These are phyloP conservation scores for Obba rivulosa DNA, from an alignment of 768 basidiomycete species.

Conservation along the genomic window DNA sequence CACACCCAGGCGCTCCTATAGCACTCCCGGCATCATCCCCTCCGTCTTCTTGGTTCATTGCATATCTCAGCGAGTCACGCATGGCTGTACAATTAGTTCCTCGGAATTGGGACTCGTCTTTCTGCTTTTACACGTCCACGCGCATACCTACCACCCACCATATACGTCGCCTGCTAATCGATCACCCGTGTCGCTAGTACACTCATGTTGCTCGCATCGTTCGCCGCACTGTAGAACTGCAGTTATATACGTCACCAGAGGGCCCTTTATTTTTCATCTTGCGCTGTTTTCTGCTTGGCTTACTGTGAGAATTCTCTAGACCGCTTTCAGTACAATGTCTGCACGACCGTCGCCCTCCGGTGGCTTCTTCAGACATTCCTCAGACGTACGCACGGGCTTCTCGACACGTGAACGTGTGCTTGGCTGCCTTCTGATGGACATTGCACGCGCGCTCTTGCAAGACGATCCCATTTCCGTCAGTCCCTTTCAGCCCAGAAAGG, in stretches of 20 bases:
- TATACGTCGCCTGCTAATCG: conserved; percentile 13
- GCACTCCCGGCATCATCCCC: conserved; percentile 3
- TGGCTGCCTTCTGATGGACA: too few species aligned
- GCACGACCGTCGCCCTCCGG: too few species aligned
- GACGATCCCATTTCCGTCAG: neutral
- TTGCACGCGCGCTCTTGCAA: neutral
- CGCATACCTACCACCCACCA: conserved; percentile 6
- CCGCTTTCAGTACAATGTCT: too few species aligned
- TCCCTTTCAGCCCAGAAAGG: conserved; percentile 13
- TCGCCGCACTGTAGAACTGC: neutral
- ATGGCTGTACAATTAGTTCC: neutral
- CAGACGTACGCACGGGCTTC: too few species aligned
- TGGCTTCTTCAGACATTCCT: too few species aligned
- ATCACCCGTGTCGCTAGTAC: conserved; percentile 11
- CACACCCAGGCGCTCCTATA: conserved; percentile 58
- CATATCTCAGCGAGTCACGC: neutral
- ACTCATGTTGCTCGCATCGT: conserved; percentile 3
- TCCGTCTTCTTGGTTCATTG: neutral
- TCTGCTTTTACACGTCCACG: neutral
- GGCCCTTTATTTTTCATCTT: too few species aligned
- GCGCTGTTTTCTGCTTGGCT: too few species aligned
- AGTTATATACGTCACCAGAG: neutral
- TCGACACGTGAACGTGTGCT: too few species aligned
- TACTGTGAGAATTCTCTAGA: too few species aligned
- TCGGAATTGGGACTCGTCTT: neutral